A percentile compares a stretch with the other conserved stretches of the same genome.
phyloP scores from a whole-genome alignment of 768 basidiomycete species.

The Pleurotus giganteus region DNA sequence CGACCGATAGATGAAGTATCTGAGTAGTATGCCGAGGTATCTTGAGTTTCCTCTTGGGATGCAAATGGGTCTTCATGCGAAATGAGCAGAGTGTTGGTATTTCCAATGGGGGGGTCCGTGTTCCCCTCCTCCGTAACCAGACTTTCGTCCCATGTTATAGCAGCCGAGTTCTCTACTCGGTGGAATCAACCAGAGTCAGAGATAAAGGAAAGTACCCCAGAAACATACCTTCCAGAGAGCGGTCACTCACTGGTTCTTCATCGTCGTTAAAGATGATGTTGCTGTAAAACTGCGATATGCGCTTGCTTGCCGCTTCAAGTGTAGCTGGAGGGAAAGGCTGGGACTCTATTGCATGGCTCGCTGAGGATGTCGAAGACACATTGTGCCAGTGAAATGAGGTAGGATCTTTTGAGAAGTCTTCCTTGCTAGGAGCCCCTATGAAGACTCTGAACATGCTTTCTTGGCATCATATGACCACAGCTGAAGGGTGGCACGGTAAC shows the following conservation, averaged over 20 bases:
- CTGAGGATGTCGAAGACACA: conserved; percentile 25
- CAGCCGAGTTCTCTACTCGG: neutral
- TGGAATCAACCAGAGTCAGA: conserved; percentile 12
- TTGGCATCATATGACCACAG: neutral
- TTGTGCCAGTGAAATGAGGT: conserved; percentile 45
- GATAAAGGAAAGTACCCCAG: neutral
- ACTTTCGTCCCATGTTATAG: conserved; percentile 15
- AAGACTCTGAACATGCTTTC: neutral
- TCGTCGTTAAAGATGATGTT: conserved; percentile 67
- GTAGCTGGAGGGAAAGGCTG: conserved; percentile 49
- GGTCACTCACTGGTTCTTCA: conserved; percentile 26
- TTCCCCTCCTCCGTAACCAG: conserved; percentile 12
- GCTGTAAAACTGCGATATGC: conserved; percentile 68
- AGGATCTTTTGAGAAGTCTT: conserved; percentile 34
- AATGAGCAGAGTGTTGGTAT: conserved; percentile 17
- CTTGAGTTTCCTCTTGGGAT: conserved; percentile 34
- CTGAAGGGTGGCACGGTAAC: neutral
- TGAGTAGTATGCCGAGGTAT: conserved; percentile 54
- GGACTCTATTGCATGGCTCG: conserved; percentile 19
- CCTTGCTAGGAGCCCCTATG: conserved; percentile 43
- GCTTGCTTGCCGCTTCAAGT: conserved; percentile 62
- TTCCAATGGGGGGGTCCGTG: conserved; percentile 13
- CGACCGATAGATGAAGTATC: conserved; percentile 68
- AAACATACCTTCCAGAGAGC: conserved; percentile 18
- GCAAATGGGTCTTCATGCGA: conserved; percentile 19